Conservation (phyloP, 495 filamentous ascomycete genomes). For the Neohortaea acidophila region DNA sequence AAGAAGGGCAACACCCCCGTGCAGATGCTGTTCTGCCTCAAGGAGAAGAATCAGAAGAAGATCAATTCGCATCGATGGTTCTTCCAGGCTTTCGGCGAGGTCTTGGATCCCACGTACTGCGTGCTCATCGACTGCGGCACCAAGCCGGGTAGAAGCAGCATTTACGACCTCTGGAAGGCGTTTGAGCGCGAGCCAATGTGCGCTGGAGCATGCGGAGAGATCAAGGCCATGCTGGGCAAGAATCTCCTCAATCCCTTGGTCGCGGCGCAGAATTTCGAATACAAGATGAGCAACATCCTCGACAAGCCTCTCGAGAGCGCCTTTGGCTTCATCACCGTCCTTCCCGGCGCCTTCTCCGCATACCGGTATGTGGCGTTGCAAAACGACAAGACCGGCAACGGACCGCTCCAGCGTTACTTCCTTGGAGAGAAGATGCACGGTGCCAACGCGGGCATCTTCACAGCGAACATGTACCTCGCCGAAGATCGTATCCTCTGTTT, state of each 20-base stretch:
- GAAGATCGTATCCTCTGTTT: conserved; percentile 99
- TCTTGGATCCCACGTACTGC: conserved; percentile 90
- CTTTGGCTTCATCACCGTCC: conserved; percentile 93
- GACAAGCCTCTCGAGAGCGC: conserved; percentile 96
- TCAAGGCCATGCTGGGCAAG: conserved; percentile 94
- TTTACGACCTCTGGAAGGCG: conserved; percentile 96
- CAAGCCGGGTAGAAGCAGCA: conserved; percentile 76
- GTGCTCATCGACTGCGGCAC: conserved; percentile 95
- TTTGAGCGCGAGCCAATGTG: conserved; percentile 97
- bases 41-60: conserved; percentile 99
- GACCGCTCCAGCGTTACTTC: conserved; percentile 94
- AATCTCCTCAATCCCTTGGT: conserved; percentile 88
- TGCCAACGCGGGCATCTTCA: conserved; percentile 89
- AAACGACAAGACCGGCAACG: conserved; percentile 86
- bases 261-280: conserved; percentile 97
- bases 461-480: conserved; percentile 98
- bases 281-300: conserved; percentile 99
- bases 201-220: conserved; percentile 94
- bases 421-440: conserved; percentile 96
- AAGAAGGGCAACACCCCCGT: conserved; percentile 65
- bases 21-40: conserved; percentile 96
- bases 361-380: conserved; percentile 90
- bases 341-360: conserved; percentile 95
- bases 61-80: conserved; percentile 99
- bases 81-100: conserved; percentile 90